Evolutionary conservation across 139 green algal genomes (phyloP), one percentile per base, ranked within the genome.

Genomic region (Micromonas commoda): DNA sequence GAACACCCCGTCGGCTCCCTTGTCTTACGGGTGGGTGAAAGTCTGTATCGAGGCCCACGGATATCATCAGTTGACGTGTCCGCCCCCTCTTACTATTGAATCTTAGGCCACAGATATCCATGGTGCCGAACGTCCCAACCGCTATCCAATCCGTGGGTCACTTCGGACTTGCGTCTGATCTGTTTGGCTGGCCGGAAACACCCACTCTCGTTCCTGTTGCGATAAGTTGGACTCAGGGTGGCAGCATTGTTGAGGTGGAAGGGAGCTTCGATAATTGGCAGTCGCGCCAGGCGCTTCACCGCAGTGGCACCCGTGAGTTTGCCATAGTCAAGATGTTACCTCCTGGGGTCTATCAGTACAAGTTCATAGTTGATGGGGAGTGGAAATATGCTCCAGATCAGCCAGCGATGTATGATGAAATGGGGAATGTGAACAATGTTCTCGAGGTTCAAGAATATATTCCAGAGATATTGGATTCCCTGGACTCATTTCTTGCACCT

Each of bases 341-440:
- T 0, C 94, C 94, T 2, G 94, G 94, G 19, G 92, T 98, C 64
- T 97, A 97, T 64, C 85, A 89, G 80, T 89, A 88, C 79, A 89
- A 89, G 71, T 89, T 89, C 77, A 88, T 89, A 33, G 95, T 99
- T n/a, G 95, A 99, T 73, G 91, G 91, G 5, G 87, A 93, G 63
- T 99, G 95, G 95, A 91, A 92, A 76, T 96, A 97, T 76, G 95
- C 96, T 45, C 91, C 94, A 33, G 96, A 97, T 85, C 91, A 96
- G 84, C 85, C 90, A 0, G 92, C 91, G 37, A 96, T 98, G 88
- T 96, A 93, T 63, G 95, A 99, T 74, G 95, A 98, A 73, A 89
- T 91, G 82, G 90, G 90, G 71, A 99, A 98, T 81, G 91, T 99
- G 26, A 99, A 99, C 89, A 99, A 99, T 77, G 91, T 98, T 32